phyloP scores from a whole-genome alignment of 2,329 filamentous ascomycete genomes.

The Arthrobotrys entomopaga region DNA sequence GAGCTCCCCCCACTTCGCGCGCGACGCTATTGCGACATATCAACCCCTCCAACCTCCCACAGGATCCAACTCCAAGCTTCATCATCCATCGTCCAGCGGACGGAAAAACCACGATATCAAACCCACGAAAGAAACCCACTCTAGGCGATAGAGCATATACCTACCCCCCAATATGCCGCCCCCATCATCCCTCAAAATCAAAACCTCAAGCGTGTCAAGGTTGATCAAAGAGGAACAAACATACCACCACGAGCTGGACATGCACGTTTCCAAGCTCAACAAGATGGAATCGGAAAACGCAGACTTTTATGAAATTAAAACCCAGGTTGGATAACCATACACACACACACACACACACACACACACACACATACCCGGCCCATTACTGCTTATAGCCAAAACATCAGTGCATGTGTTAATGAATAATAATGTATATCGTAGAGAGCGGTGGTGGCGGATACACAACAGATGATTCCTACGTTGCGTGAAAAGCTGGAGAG shows the following conservation, averaged over 20 bases:
- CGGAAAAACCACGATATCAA: too few relatives aligned
- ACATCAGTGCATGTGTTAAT: neutral
- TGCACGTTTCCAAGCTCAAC: constrained; percentile 77
- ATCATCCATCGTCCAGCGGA: neutral
- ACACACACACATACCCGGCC: neutral
- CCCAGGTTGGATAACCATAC: constrained; percentile 79
- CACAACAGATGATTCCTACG: constrained; percentile 80
- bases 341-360: too few relatives aligned
- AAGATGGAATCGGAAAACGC: constrained; percentile 71
- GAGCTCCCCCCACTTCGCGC: too few relatives aligned
- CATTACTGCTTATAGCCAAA: neutral
- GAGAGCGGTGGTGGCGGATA: constrained; percentile 86
- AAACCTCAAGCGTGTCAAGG: constrained; percentile 80
- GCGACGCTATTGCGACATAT: too few relatives aligned
- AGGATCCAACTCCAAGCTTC: neutral
- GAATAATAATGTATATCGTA: constrained; percentile 62
- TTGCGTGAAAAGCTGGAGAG: constrained; percentile 77
- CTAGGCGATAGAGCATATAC: too few relatives aligned
- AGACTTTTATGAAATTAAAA: constrained; percentile 79
- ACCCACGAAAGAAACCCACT: too few relatives aligned
- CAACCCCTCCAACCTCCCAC: neutral
- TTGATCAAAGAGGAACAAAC: constrained; percentile 90
- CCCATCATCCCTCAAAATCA: constrained; percentile 79
- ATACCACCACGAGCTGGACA: constrained; percentile 84
- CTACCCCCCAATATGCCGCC: too few relatives aligned